phyloP scores from a whole-genome alignment of 805 yeast genomes.

The Yamadazyma insecticola region DNA sequence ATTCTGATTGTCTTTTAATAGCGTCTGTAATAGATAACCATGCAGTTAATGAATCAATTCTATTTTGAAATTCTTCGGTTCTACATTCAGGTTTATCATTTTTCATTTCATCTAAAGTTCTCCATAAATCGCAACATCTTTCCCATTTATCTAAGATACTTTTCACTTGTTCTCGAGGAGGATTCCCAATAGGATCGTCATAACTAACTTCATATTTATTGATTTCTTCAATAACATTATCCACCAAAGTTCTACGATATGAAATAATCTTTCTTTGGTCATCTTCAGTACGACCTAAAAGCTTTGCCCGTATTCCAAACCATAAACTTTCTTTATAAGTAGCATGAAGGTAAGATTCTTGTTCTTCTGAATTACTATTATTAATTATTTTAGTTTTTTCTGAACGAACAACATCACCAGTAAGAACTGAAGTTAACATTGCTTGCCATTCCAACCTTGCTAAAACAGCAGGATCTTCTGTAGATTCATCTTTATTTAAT shows the following conservation, averaged over 20 bases:
- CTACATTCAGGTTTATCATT: slow-evolving; percentile 71
- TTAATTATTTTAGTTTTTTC: slow-evolving; percentile 77
- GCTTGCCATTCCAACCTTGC: slow-evolving; percentile 96
- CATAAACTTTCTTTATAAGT: slow-evolving; percentile 71
- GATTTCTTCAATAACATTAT: slow-evolving; percentile 66
- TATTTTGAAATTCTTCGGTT: slow-evolving; percentile 55
- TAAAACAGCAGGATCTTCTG: slow-evolving; percentile 45
- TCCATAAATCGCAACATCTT: slow-evolving; percentile 72
- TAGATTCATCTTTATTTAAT: slow-evolving; percentile 30
- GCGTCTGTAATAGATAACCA: slow-evolving; percentile 78
- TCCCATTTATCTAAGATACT: slow-evolving; percentile 57
- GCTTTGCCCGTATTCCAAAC: slow-evolving; percentile 82
- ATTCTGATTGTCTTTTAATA: slow-evolving; percentile 54
- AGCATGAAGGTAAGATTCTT: slow-evolving; percentile 48
- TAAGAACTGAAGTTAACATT: slow-evolving; percentile 83
- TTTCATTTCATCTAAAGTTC: slow-evolving; percentile 71
- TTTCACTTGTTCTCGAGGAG: slow-evolving; percentile 46
- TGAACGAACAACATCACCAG: slow-evolving; percentile 90
- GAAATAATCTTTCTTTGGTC: slow-evolving; percentile 69
- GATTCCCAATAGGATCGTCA: slow-evolving; percentile 22
- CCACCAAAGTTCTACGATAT: slow-evolving; percentile 69
- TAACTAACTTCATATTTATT: slow-evolving; percentile 56
- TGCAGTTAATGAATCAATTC: slow-evolving; percentile 74
- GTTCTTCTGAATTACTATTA: slow-evolving; percentile 35
- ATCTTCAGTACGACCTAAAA: slow-evolving; percentile 72